Conservation (phyloP, 495 filamentous ascomycete species). For the Talaromyces nanjingensis region DNA sequence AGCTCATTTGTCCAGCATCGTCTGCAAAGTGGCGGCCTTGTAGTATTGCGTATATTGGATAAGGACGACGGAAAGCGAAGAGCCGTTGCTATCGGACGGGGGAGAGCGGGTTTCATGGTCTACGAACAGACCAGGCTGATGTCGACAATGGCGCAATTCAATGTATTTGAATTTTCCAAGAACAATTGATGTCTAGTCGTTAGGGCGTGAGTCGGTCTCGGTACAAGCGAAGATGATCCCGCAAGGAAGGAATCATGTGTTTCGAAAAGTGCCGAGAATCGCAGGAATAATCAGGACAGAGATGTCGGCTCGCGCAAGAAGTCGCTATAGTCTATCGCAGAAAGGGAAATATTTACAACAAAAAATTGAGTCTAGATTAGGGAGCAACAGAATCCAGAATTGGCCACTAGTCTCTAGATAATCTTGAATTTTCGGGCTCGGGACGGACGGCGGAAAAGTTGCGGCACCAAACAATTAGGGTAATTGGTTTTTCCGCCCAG, state of each 20-base stretch:
- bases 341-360: neutral
- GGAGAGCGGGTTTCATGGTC: conserved; percentile 6
- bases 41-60: neutral
- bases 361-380: neutral
- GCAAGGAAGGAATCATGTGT: neutral
- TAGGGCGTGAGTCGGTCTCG: neutral
- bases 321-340: neutral
- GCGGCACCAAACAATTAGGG: neutral
- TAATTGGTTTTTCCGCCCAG: neutral
- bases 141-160: neutral
- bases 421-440: neutral
- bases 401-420: neutral
- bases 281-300: neutral
- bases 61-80: neutral
- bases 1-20: conserved; percentile 2
- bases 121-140: neutral
- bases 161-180: neutral
- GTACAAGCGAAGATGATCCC: neutral
- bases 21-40: neutral
- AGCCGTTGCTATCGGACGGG: neutral
- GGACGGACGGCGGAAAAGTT: conserved; percentile 1
- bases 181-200: neutral
- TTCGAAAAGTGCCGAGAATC: neutral
- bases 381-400: neutral
- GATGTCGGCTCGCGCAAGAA: neutral